These are phyloP conservation scores for Lanzia echinophila DNA, from an alignment of 2,329 filamentous ascomycete species.

Conservation along the genomic window DNA sequence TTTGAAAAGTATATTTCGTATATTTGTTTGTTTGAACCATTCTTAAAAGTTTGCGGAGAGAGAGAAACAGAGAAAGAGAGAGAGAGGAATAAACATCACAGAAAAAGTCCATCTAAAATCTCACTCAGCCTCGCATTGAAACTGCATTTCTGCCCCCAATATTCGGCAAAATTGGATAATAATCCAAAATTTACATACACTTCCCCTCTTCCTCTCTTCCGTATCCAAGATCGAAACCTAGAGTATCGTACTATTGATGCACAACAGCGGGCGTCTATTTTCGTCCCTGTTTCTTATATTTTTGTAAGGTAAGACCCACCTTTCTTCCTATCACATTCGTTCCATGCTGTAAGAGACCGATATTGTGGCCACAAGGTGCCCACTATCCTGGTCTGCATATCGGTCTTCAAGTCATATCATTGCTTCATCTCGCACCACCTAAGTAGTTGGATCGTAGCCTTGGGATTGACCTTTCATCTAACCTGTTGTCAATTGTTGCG, in stretches of 20 bases:
- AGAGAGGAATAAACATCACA: too few relatives aligned
- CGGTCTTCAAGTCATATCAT: conserved; percentile 18
- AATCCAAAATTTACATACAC: conserved; percentile 8
- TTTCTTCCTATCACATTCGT: conserved; percentile 20
- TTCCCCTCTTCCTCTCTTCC: conserved; percentile 1
- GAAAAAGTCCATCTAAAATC: background rate
- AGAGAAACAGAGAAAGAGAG: too few relatives aligned
- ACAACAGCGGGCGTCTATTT: conserved; percentile 26
- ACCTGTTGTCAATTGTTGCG: conserved; percentile 20
- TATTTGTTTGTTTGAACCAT: background rate
- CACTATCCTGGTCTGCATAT: conserved; percentile 10
- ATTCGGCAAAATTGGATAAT: conserved; percentile 1
- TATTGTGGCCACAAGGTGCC: conserved; percentile 13
- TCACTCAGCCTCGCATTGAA: conserved; percentile 17
- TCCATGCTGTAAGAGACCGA: conserved; percentile 11
- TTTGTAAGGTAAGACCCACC: conserved; percentile 8
- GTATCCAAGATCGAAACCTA: background rate
- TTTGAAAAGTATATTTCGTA: background rate
- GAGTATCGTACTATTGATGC: conserved; percentile 2
- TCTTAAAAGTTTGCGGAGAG: too few relatives aligned
- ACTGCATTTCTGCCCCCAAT: conserved; percentile 12
- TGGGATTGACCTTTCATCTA: conserved; percentile 24
- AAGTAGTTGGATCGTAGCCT: conserved; percentile 22
- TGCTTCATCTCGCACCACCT: conserved; percentile 19
- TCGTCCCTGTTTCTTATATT: conserved; percentile 12